A percentile compares a stretch with the other conserved stretches of the same genome.
Conservation (phyloP, 805 yeast genomes). For the Myxozyma neotropica region DNA sequence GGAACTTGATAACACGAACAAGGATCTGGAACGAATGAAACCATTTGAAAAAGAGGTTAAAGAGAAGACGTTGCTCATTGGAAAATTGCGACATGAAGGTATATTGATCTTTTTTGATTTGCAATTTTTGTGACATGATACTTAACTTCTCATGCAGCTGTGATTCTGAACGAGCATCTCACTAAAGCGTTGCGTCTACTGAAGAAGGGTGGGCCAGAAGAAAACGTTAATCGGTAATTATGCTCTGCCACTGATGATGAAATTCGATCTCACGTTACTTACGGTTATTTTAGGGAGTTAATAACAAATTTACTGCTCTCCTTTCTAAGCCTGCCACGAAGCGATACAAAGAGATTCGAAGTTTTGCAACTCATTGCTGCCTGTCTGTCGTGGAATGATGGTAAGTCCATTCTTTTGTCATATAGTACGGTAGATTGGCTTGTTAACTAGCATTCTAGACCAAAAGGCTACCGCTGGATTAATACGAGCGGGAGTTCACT, state of each 20-base stretch:
- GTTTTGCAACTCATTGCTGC: constrained; percentile 82
- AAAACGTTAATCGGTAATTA: constrained; percentile 29
- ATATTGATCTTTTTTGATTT: background rate
- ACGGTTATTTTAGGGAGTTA: constrained; percentile 62
- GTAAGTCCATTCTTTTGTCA: background rate
- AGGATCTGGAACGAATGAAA: constrained; percentile 37
- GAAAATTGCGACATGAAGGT: constrained; percentile 85
- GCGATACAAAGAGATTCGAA: constrained; percentile 93
- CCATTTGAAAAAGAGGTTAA: constrained; percentile 58
- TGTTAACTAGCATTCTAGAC: constrained; percentile 37
- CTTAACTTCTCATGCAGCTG: constrained; percentile 50
- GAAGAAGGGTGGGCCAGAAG: constrained; percentile 60
- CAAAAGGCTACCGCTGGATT: constrained; percentile 77
- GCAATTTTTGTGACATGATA: no score
- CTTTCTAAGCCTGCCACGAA: constrained; percentile 84
- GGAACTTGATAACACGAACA: constrained; percentile 21
- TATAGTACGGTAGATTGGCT: background rate
- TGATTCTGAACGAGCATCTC: constrained; percentile 87
- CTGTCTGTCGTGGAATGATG: constrained; percentile 86
- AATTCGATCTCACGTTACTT: constrained; percentile 60
- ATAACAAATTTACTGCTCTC: constrained; percentile 83
- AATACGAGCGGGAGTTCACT: constrained; percentile 24
- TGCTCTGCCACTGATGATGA: no score
- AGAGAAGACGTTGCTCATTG: constrained; percentile 77
- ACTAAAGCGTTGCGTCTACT: constrained; percentile 89